Evolutionary conservation across 495 filamentous ascomycete species (phyloP), one percentile per base, ranked within the genome.

Genomic region (Usnea hakonensis): DNA sequence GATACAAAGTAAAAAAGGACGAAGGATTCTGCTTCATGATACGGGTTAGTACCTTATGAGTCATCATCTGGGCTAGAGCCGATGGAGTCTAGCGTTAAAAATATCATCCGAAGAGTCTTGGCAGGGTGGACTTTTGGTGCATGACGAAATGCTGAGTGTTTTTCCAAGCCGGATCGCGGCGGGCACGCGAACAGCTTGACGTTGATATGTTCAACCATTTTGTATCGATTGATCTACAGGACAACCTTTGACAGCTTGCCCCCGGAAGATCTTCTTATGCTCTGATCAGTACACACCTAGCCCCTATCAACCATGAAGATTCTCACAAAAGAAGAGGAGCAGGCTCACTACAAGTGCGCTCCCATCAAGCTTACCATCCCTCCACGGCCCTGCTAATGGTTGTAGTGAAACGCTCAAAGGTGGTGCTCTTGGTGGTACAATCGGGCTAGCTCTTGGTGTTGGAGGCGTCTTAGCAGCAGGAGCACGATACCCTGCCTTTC

Each of bases 241-340:
- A 0, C 23, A 30, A 0, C 13, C 6, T 14, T 30, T 14, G 5
- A 16, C 9, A 23, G 23, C 23, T 11, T 28, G 23, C 26, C 46
- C 16, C n/a, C n/a, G n/a, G n/a, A n/a, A 6, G 1, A 11, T 6
- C 14, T 1, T 41, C 26, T 0, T 30, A 16, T 5, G 0, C 2
- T 14, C 43, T 48, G 3, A 17, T 6, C 21, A 5, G n/a, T 46
- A 23, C 43, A 28, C 30, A 3, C 2, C 23, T 26, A 21, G 3
- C 9, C 23, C 26, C 23, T 23, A 56, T 67, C 63, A 67, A 82
- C 58, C 46, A 97, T 97, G 93, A 97, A 97, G 85, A 76, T 97
- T 68, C 82, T 97, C 71, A 92, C 89, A 57, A 91, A 91, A 70
- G 91, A 96, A 84, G 90, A 97, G 79, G 91, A 96, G 77, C 70